Base-by-base conservation (phyloP, 1,284 basidiomycete genomes). In the Irpex rosettiformis region DNA sequence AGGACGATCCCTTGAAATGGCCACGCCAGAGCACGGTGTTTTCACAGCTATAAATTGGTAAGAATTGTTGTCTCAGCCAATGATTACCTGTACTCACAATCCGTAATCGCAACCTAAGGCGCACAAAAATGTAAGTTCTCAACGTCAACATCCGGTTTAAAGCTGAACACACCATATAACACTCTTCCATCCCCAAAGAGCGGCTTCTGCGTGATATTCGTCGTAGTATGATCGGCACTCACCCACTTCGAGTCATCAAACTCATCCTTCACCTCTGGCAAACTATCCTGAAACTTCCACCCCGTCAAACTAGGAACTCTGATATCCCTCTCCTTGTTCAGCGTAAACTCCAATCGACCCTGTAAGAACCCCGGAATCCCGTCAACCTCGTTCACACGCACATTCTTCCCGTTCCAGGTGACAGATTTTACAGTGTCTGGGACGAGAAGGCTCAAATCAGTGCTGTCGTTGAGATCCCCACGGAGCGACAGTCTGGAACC, bases 11-110 rank as follows among this genome's bases (percentile, higher is more conserved):
- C 13, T 72, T 77, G 70, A 94, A 94, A 69, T 90, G 86, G 1
- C 91, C 91, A 51, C 90, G 80, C 89, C 89, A 94, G 8, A 94
- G 73, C 24, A 92, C 85, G 8, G 79, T 76, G 63, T 90, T 90
- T 70, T 92, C 89, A 62, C 90, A 91, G 71, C 90, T 90, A 29
- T n/a, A n/a, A n/a, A n/a, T n/a, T n/a, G n/a, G n/a, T n/a, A n/a
- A n/a, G n/a, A n/a, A n/a, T n/a, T n/a, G n/a, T n/a, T n/a, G n/a
- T n/a, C n/a, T n/a, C n/a, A n/a, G n/a, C n/a, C n/a, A n/a, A n/a
- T n/a, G 30, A 13, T 16, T 30, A 13, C 13, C 8, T 29, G 33
- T n/a, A 78, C 86, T 70, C 61, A 91, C 90, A 87, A 92, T 52
- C 83, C 86, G 71, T 92, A 93, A 69, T 92, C 90, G 67, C 89